A percentile compares a stretch with the other conserved stretches of the same genome.
Conservation (phyloP, 306 rosid species). For the Cucumis cinereus region DNA sequence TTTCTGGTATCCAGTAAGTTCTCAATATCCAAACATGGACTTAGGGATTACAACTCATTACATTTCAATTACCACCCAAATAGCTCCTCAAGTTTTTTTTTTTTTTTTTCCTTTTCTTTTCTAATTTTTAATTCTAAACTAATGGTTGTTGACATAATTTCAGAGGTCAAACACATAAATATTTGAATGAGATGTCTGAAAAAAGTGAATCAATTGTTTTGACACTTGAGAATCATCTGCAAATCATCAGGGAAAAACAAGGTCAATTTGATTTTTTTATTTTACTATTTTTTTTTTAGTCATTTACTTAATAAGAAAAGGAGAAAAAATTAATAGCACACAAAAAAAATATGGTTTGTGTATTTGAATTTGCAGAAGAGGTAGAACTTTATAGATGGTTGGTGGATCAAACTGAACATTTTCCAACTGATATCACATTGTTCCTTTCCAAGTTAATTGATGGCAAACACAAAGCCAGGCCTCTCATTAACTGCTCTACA, state of each 20-base stretch:
- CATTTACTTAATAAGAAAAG: neutral
- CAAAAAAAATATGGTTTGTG: neutral
- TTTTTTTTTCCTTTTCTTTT: too few species aligned
- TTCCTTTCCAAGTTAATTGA: neutral
- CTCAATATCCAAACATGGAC: too few species aligned
- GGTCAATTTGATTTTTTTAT: neutral
- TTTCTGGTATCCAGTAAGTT: neutral
- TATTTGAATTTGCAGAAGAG: neutral
- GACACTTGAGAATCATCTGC: neutral
- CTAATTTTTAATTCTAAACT: neutral
- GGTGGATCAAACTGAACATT: constrained; percentile 9
- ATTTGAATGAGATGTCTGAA: neutral
- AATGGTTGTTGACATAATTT: neutral
- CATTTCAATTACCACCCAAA: too few species aligned
- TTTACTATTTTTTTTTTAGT: too few species aligned
- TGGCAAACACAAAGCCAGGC: constrained; percentile 1
- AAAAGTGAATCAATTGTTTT: neutral
- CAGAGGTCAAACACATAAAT: neutral
- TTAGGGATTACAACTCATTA: too few species aligned
- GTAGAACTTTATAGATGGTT: neutral
- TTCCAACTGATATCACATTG: neutral
- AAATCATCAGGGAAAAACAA: neutral
- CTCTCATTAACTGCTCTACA: constrained; percentile 3
- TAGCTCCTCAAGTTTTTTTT: too few species aligned
- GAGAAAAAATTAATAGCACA: too few species aligned